Evolutionary conservation across 2,329 filamentous ascomycete genomes (phyloP).

Genomic region (Ophiostoma sp.): DNA sequence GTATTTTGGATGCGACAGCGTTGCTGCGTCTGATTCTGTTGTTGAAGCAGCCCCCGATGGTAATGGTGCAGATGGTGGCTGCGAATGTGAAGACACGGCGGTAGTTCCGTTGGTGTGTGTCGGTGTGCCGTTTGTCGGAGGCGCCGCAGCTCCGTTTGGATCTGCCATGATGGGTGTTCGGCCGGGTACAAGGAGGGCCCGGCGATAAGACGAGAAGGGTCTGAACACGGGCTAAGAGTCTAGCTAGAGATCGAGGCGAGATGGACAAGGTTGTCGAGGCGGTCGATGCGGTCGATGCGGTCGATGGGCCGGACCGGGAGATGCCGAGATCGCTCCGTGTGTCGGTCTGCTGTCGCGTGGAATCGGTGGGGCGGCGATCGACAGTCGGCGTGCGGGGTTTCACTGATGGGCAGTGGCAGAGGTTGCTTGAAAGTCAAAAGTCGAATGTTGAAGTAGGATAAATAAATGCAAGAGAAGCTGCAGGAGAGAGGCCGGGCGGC

Average conservation of each 20-base stretch:
- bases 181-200: not conserved
- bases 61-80: not conserved
- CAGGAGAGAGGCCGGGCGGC: not conserved
- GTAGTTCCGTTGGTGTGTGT: not conserved
- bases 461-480: not conserved
- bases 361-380: slow-evolving; percentile 10
- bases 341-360: not conserved
- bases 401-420: not conserved
- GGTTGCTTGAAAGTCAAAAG: not conserved
- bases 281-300: not conserved
- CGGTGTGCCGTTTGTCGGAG: not conserved
- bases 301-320: not conserved
- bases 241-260: not conserved
- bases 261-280: not conserved
- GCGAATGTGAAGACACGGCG: not conserved
- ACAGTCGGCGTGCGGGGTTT: not conserved
- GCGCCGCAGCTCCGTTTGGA: not conserved
- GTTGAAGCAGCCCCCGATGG: not conserved
- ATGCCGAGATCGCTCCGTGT: slow-evolving; percentile 7
- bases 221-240: not conserved
- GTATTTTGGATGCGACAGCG: not conserved
- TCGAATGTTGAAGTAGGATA: not conserved
- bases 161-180: not conserved
- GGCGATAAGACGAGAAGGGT: not conserved
- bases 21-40: not conserved